Base-by-base conservation (phyloP, 495 filamentous ascomycete species). In the Penicillium parvum region DNA sequence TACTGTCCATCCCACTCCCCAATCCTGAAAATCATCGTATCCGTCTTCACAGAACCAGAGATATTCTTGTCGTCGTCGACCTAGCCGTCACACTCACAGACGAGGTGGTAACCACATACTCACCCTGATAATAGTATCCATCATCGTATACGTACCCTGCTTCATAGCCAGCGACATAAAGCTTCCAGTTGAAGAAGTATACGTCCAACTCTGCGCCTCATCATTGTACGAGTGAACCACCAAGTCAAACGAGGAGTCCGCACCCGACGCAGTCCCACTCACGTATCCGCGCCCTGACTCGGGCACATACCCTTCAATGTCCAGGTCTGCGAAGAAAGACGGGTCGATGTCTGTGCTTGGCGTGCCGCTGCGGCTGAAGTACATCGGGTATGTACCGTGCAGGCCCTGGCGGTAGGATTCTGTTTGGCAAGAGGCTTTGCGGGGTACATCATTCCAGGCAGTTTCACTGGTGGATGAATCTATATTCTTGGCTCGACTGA, bases 151-250 rank as follows among this genome's bases (percentile, higher is more conserved):
- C 0, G 76, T 77, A 4, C 82, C 82, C 0, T 79, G 70, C 53
- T 83, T 84, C 81, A 85, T 84, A 15, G 72, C 62, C 0, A 81
- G 81, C 0, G 81, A 83, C 6, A 72, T 79, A 56, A 82, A 85
- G 3, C 53, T 53, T 2, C 79, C 79, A 26, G 58, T 64, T 16
- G 72, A 73, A 3, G 60, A 54, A 4, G 77, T 73, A 48, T 74
- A 74, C 5, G 71, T 66, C 82, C 82, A 85, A 62, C 84, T 83
- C 37, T 84, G 82, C 0, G 81, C 81, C 1, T 57, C 69, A 7
- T 52, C 53, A 57, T 84, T 85, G 56, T 74, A 79, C 80, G 78
- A 85, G 57, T 85, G 81, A 5, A 84, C 65, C 1, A 84, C 82
- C 57, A 55, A 65, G 15, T 57, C 28, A 28, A 68, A 66, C 26